Evolutionary conservation across 169 alveolate species (phyloP).

Genomic region (Eimeria maxima): DNA sequence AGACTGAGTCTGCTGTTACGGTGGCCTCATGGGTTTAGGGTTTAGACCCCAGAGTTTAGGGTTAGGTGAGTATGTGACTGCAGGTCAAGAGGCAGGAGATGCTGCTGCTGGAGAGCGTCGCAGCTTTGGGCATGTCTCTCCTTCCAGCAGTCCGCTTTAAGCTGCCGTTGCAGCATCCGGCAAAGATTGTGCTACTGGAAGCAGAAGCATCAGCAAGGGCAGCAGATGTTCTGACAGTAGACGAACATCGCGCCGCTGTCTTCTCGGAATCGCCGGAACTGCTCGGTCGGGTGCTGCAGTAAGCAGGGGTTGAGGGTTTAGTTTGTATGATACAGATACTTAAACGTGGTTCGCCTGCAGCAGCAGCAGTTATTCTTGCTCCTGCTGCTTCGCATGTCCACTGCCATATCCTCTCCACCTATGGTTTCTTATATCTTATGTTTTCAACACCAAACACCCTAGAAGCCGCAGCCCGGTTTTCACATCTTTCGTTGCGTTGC

Average conservation of each 20-base stretch:
- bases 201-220: conserved; percentile 42
- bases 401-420: neutral
- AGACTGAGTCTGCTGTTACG: neutral
- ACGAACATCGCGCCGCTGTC: conserved; percentile 29
- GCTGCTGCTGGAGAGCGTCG: conserved; percentile 76
- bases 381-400: too few species aligned
- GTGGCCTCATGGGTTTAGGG: neutral
- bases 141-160: conserved; percentile 73
- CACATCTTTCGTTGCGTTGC: neutral
- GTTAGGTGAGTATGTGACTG: neutral
- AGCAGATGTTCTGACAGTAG: conserved; percentile 61
- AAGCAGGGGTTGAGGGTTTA: conserved; percentile 1
- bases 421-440: neutral
- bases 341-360: too few species aligned
- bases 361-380: too few species aligned
- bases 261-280: conserved; percentile 15
- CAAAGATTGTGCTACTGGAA: neutral
- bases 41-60: neutral
- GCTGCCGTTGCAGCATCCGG: conserved; percentile 49
- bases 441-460: neutral
- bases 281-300: conserved; percentile 44
- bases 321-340: neutral
- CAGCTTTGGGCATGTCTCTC: conserved; percentile 69
- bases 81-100: conserved; percentile 61
- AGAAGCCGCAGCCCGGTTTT: neutral